Evolutionary conservation across 495 filamentous ascomycete genomes (phyloP).

Genomic region (Hyaloscypha finlandica): DNA sequence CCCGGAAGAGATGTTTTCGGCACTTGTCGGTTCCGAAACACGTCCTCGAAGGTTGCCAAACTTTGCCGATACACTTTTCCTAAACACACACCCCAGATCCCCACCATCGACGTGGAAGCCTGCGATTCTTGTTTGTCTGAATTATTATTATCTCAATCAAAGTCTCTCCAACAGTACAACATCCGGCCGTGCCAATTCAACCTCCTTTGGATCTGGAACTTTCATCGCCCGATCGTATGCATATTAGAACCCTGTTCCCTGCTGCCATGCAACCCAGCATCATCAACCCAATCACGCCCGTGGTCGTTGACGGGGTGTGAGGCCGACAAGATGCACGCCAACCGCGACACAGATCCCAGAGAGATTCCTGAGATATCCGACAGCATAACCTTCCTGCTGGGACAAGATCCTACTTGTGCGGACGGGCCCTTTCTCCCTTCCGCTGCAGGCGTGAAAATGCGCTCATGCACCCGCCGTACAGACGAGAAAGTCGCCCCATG

Average conservation of each 20-base stretch:
- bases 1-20: no score
- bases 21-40: neutral
- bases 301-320: neutral
- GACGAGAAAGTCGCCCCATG: neutral
- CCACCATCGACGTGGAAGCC: neutral
- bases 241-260: neutral
- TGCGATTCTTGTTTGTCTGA: neutral
- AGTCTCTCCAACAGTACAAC: neutral
- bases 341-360: neutral
- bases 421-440: neutral
- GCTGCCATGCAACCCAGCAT: neutral
- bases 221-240: neutral
- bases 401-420: neutral
- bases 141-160: neutral
- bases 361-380: neutral
- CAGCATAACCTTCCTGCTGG: neutral
- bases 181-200: neutral
- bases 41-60: neutral
- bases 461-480: neutral
- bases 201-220: neutral
- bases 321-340: neutral
- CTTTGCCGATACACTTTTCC: neutral
- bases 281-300: neutral
- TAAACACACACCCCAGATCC: neutral
- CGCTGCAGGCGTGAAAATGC: neutral